Evolutionary conservation across 23 red algal genomes (phyloP), one percentile per base, ranked within the genome.

Genomic region (Chondrus crispus): DNA sequence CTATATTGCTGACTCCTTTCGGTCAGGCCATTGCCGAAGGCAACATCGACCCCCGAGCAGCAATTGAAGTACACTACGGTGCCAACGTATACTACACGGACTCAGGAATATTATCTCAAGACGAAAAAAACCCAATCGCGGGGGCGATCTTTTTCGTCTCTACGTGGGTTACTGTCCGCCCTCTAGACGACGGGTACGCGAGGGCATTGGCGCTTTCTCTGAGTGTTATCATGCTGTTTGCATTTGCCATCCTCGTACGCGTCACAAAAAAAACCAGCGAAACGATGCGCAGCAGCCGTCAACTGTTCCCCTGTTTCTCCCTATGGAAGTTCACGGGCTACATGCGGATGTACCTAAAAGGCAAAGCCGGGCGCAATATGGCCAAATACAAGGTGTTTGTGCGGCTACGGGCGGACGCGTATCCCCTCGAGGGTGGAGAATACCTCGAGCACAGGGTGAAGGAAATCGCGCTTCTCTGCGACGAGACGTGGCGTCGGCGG

Each of bases 21-120:
- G 84, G 39, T 24, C 63, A 54, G 18, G 66, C 66, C 3, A 32
- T 87, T 8, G 66, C 50, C 1, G 84, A 87, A 28, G 41, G 66
- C 28, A n/a, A 87, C 9, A 71, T 87, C 11, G 84, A 87, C 74
- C 84, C 84, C 2, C 43, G 84, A 37, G 24, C 55, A 12, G 71
- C 35, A 30, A 46, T 75, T 20, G 84, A 87, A 55, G 57, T 74
- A 29, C 71, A 62, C 5, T 48, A 46, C 10, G 84, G 84, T 16
- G 64, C 74, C 4, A 72, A 62, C 11, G 84, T 74, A 2, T 87
- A 73, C 28, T 87, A 87, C 37, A 68, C 60, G 4, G 35, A 66
- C 18, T 0, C 60, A n/a, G n/a, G n/a, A n/a, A n/a, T n/a, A n/a
- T n/a, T n/a, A n/a, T 82, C 77, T 37, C 46, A 49, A 1, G 60